Evolutionary conservation across 169 alveolate species (phyloP).

Genomic region (Plasmodium inui): DNA sequence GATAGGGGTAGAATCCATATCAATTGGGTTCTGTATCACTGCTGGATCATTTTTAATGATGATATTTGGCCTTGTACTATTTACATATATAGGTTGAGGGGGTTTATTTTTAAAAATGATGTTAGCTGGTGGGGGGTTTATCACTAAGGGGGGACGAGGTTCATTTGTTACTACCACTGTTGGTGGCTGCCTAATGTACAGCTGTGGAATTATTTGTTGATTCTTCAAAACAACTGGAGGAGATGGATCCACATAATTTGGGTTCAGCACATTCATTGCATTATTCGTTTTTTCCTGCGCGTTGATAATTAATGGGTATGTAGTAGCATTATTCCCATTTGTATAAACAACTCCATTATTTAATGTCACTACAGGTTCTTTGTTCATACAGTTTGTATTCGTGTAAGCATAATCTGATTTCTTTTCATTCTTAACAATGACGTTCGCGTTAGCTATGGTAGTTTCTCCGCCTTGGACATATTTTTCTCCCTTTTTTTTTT

Average conservation of each 20-base stretch:
- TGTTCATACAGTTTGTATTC: not conserved
- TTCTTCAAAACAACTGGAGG: slow-evolving; percentile 79
- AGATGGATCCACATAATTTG: slow-evolving; percentile 63
- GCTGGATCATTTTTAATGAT: slow-evolving; percentile 81
- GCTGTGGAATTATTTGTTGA: slow-evolving; percentile 84
- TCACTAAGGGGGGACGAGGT: slow-evolving; percentile 85
- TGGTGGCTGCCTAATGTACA: slow-evolving; percentile 83
- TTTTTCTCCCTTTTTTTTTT: not conserved
- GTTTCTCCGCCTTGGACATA: not conserved
- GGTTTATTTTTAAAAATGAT: slow-evolving; percentile 84
- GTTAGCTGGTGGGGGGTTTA: slow-evolving; percentile 88
- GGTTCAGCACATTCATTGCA: slow-evolving; percentile 16
- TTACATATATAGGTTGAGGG: slow-evolving; percentile 86
- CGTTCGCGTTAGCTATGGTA: not conserved
- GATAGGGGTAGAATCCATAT: slow-evolving; percentile 75
- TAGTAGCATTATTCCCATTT: not conserved
- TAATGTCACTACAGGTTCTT: not conserved
- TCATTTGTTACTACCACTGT: slow-evolving; percentile 85
- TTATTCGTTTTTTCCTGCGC: slow-evolving; percentile 17
- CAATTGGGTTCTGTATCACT: slow-evolving; percentile 51
- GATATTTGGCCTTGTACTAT: slow-evolving; percentile 85
- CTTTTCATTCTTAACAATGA: not conserved
- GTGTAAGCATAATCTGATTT: slow-evolving; percentile 15
- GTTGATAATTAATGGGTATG: slow-evolving; percentile 15
- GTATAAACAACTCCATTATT: slow-evolving; percentile 4